Evolutionary conservation across 1,284 basidiomycete genomes (phyloP).

Genomic region (Cutaneotrichosporon arboriforme): DNA sequence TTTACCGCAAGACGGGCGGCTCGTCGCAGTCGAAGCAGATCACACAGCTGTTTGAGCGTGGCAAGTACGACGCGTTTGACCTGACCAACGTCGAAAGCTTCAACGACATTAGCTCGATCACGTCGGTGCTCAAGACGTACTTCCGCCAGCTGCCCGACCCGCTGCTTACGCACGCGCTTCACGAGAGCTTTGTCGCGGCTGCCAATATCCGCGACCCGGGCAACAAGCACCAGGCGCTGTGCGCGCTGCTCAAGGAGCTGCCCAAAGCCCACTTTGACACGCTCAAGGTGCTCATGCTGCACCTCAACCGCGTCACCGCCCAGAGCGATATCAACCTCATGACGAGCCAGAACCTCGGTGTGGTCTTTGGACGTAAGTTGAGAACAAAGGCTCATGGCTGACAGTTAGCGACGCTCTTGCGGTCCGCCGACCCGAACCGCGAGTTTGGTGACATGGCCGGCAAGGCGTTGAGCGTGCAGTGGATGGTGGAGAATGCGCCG

Average conservation of each 20-base stretch:
- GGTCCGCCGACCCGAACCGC: constrained; percentile 73
- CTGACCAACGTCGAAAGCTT: constrained; percentile 76
- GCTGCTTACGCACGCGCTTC: constrained; percentile 81
- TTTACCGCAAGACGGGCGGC: constrained; percentile 96
- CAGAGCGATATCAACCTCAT: constrained; percentile 76
- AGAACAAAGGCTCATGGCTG: not conserved
- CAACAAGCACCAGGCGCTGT: constrained; percentile 59
- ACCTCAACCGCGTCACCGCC: constrained; percentile 75
- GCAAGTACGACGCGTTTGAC: constrained; percentile 81
- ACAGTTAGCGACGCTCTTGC: constrained; percentile 77
- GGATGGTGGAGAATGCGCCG: constrained; percentile 84
- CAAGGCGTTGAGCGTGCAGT: constrained; percentile 84
- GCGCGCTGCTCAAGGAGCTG: constrained; percentile 68
- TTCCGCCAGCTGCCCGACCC: constrained; percentile 88
- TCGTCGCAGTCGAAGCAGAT: constrained; percentile 87
- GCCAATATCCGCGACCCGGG: constrained; percentile 61
- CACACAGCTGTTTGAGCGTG: constrained; percentile 89
- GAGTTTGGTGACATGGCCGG: constrained; percentile 89
- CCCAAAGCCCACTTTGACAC: constrained; percentile 86
- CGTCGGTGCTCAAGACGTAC: constrained; percentile 94
- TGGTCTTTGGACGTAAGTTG: constrained; percentile 93
- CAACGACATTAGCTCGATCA: constrained; percentile 95
- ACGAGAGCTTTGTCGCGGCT: constrained; percentile 80
- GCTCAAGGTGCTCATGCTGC: constrained; percentile 72
- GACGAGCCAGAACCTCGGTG: constrained; percentile 93